Base-by-base conservation (phyloP, 441 rosid genomes). In the Arabidopsis lyrata region DNA sequence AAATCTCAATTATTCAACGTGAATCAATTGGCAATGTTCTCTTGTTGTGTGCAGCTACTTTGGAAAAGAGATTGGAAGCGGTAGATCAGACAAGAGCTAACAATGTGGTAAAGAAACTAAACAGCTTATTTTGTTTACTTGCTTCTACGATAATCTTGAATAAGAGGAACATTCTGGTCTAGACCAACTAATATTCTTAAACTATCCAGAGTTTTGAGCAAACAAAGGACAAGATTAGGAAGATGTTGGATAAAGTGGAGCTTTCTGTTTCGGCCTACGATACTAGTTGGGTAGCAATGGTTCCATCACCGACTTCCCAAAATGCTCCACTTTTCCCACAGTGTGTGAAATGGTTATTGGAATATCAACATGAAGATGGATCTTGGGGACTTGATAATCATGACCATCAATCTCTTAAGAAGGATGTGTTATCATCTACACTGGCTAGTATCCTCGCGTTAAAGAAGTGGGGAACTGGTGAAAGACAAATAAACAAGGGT, bases 271-370 rank as follows among this genome's bases (percentile, higher is more conserved):
- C 97, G 36, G 79, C 96, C 0, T 91, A 88, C 57, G 99, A 94
- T 79, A 94, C 95, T 73, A 95, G 95, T 45, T 90, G 97, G 97
- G 88, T 90, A 8, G 95, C 99, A 36, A 91, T 91, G 99, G 81
- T 86, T 45, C 96, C 93, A 60, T 86, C 90, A 45, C 86, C 82
- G 0, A 77, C 59, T 69, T 85, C 90, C 11, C 74, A 66, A 0
- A 38, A 70, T 5, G 58, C 62, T 16, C 92, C 98, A 39, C 86
- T 73, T 77, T 94, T 94, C 77, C 98, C 95, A 10, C 77, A 82
- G 64, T 86, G 95, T 54, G 27, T 82, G 58, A 80, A 73, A 20
- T 93, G 98, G 98, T 74, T 93, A 61, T 61, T 85, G 79, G 89
- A 86, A 8, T 86, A 91, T 75, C 98, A 93, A 79, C 83, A 77